Evolutionary conservation across 2,329 filamentous ascomycete species (phyloP).

Genomic region (Scedosporium boydii): DNA sequence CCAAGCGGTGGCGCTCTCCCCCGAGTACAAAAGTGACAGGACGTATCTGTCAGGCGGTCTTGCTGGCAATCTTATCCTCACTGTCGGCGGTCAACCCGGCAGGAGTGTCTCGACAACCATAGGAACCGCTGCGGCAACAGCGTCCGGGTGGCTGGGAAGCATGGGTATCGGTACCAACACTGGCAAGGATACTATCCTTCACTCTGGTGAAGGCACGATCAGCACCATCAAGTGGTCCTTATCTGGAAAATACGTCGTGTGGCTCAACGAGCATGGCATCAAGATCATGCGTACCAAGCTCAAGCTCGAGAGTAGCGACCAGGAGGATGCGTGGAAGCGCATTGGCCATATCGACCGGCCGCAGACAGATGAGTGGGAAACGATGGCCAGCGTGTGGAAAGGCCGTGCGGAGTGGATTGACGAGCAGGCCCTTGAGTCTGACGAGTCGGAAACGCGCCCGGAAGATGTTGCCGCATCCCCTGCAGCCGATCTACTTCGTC

Average conservation of each 20-base stretch:
- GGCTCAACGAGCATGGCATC: slow-evolving; percentile 94
- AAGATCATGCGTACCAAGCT: slow-evolving; percentile 94
- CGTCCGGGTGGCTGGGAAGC: slow-evolving; percentile 83
- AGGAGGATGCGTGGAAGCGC: slow-evolving; percentile 84
- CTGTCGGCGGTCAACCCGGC: slow-evolving; percentile 68
- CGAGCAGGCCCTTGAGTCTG: slow-evolving; percentile 64
- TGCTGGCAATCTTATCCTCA: slow-evolving; percentile 80
- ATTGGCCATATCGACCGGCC: slow-evolving; percentile 89
- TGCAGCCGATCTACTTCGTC: slow-evolving; percentile 36
- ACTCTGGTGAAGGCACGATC: slow-evolving; percentile 86
- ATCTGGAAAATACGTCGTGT: slow-evolving; percentile 84
- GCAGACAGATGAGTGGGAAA: slow-evolving; percentile 80
- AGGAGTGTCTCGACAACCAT: slow-evolving; percentile 83
- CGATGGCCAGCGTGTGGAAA: slow-evolving; percentile 95
- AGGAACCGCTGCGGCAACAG: slow-evolving; percentile 69
- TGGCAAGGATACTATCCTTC: slow-evolving; percentile 77
- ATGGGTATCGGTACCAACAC: slow-evolving; percentile 71
- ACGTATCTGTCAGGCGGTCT: slow-evolving; percentile 86
- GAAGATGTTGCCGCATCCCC: slow-evolving; percentile 26
- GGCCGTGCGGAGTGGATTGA: slow-evolving; percentile 89
- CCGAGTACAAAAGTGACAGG: slow-evolving; percentile 82
- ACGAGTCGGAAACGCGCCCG: slow-evolving; percentile 43
- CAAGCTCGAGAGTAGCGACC: slow-evolving; percentile 64
- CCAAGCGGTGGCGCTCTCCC: slow-evolving; percentile 86
- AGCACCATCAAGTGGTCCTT: slow-evolving; percentile 91